These are phyloP conservation scores for Orbilia quercus DNA, from an alignment of 2,329 filamentous ascomycete species.

Conservation along the genomic window DNA sequence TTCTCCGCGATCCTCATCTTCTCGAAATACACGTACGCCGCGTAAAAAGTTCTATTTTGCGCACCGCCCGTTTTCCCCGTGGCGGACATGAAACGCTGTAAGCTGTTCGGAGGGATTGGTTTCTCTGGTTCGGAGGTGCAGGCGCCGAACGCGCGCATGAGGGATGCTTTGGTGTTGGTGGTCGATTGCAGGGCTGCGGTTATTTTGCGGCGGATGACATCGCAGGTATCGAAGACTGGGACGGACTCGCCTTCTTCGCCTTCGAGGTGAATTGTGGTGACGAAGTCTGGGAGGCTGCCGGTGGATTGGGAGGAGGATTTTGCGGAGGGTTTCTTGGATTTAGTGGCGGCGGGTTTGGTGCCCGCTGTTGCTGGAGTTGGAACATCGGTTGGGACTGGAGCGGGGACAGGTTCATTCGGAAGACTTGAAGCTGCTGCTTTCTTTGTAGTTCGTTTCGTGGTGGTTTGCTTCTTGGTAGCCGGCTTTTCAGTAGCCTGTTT, in stretches of 20 bases:
- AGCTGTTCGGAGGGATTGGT: constrained; percentile 64
- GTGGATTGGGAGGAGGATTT: not conserved
- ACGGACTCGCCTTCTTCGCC: constrained; percentile 67
- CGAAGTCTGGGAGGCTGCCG: no score
- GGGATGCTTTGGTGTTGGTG: constrained; percentile 67
- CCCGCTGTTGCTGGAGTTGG: not conserved
- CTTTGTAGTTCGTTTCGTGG: constrained; percentile 6
- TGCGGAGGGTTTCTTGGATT: constrained; percentile 3
- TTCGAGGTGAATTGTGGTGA: constrained; percentile 63
- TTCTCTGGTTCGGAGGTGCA: constrained; percentile 61
- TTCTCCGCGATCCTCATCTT: constrained; percentile 68
- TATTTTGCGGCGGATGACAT: constrained; percentile 71
- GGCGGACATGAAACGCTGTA: constrained; percentile 67
- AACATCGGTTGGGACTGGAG: not conserved
- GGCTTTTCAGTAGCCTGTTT: constrained; percentile 15
- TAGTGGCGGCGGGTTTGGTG: constrained; percentile 4
- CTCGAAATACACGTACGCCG: constrained; percentile 71
- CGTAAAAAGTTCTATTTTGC: constrained; percentile 68
- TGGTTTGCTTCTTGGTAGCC: constrained; percentile 12
- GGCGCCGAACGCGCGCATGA: constrained; percentile 67
- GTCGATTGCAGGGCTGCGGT: constrained; percentile 66
- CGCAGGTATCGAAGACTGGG: constrained; percentile 70
- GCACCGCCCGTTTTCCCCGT: constrained; percentile 67
- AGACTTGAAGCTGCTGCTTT: constrained; percentile 9
- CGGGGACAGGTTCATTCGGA: constrained; percentile 1